Evolutionary conservation across 345 rosid species (phyloP).

Genomic region (Eucalyptus rudis): DNA sequence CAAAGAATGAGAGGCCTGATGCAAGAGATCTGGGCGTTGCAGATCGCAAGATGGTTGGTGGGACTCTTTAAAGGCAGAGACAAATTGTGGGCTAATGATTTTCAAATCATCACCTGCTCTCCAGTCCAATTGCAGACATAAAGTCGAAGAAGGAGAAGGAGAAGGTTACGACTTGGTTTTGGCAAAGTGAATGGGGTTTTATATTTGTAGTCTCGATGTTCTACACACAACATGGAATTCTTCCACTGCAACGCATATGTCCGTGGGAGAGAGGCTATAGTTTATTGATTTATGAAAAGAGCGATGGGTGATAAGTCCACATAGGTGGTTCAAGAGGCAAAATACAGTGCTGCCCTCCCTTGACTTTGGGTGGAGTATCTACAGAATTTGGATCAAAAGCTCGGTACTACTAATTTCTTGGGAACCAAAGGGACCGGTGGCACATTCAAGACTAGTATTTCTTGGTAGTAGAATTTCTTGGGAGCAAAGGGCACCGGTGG

Average conservation of each 20-base stretch:
- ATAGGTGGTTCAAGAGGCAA: slow-evolving; percentile 1
- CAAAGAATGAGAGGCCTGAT: not conserved
- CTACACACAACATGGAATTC: not conserved
- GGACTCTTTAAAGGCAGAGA: not conserved
- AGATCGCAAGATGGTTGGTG: not conserved
- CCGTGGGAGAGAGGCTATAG: not conserved
- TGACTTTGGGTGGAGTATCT: not conserved
- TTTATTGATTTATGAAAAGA: not conserved
- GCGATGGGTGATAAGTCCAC: not conserved
- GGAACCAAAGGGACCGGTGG: not conserved
- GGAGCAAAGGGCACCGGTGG: not conserved
- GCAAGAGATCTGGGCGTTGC: not conserved
- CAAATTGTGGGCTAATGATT: not conserved
- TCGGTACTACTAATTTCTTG: not conserved
- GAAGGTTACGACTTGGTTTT: not conserved
- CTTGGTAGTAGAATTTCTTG: not conserved
- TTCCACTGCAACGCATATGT: not conserved
- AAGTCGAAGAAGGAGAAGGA: not conserved
- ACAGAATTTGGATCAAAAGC: not conserved
- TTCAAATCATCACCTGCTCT: not conserved
- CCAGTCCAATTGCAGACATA: not conserved
- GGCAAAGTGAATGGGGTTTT: not conserved
- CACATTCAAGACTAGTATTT: not conserved
- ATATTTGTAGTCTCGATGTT: not conserved
- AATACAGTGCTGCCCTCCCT: slow-evolving; percentile 10